phyloP scores from a whole-genome alignment of 768 basidiomycete genomes.

The Naematelia aurantialba region DNA sequence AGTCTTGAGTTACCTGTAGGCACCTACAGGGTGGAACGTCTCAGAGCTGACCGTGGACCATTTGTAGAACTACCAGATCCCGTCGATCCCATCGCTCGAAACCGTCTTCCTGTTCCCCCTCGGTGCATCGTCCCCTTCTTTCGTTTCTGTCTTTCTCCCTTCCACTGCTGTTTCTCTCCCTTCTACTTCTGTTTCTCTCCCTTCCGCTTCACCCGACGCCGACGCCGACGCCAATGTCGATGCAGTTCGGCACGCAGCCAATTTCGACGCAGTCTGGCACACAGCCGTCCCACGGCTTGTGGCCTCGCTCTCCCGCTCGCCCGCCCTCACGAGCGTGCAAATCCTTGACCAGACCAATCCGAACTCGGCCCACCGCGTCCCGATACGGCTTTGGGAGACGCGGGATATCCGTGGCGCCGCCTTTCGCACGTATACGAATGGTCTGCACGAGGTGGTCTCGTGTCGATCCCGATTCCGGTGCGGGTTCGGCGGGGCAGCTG shows the following conservation, averaged over 20 bases:
- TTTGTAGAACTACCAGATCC: not conserved
- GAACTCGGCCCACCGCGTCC: not conserved
- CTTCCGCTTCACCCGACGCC: not conserved
- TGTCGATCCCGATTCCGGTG: not conserved
- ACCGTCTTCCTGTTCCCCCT: not conserved
- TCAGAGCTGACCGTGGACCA: not conserved
- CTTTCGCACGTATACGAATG: not conserved
- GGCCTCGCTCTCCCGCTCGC: not conserved
- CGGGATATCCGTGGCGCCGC: not conserved
- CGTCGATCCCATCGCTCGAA: not conserved
- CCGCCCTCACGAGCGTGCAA: not conserved
- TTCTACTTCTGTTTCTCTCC: not conserved
- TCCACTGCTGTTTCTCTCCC: not conserved
- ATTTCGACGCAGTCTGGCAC: too few relatives aligned
- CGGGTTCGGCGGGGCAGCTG: not conserved
- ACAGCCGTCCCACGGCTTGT: not conserved
- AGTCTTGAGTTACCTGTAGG: too few relatives aligned
- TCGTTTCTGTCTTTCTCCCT: not conserved
- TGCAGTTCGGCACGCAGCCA: too few relatives aligned
- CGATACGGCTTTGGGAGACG: not conserved
- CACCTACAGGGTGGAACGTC: too few relatives aligned
- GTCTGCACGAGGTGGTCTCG: not conserved
- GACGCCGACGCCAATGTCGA: not conserved
- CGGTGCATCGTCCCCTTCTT: not conserved
- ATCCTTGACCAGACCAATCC: not conserved